These are phyloP conservation scores for Oxytropis ochrocephala DNA, from an alignment of 306 rosid species.

Conservation along the genomic window DNA sequence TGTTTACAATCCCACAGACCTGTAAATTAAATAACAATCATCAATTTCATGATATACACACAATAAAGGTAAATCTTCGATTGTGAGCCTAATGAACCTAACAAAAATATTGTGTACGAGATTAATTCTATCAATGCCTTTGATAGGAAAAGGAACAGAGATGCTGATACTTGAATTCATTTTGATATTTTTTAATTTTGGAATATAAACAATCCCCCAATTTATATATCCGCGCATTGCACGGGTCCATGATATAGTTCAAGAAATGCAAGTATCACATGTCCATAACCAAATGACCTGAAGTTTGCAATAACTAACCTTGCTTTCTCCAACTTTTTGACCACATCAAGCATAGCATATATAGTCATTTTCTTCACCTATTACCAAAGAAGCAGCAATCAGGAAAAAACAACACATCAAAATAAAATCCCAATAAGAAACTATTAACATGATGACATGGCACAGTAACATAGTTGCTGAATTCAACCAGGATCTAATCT, in stretches of 20 bases:
- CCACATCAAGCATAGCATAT: slow-evolving; percentile 31
- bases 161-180: no score
- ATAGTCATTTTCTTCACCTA: slow-evolving; percentile 75
- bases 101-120: neutral
- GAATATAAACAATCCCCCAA: no score
- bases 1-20: neutral
- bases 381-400: slow-evolving; percentile 15
- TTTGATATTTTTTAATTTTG: no score
- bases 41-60: neutral
- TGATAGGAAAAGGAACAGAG: neutral
- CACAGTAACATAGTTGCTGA: neutral
- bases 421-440: neutral
- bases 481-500: neutral
- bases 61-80: neutral
- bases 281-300: neutral
- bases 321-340: slow-evolving; percentile 25
- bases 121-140: neutral
- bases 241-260: no score
- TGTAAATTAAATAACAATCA: slow-evolving; percentile 6
- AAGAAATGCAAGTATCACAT: neutral
- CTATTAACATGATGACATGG: neutral
- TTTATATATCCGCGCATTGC: no score
- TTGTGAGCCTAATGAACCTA: neutral
- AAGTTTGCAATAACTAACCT: slow-evolving; percentile 36
- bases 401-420: neutral